These are phyloP conservation scores for Mycena belliarum DNA, from an alignment of 768 basidiomycete species.

Conservation along the genomic window DNA sequence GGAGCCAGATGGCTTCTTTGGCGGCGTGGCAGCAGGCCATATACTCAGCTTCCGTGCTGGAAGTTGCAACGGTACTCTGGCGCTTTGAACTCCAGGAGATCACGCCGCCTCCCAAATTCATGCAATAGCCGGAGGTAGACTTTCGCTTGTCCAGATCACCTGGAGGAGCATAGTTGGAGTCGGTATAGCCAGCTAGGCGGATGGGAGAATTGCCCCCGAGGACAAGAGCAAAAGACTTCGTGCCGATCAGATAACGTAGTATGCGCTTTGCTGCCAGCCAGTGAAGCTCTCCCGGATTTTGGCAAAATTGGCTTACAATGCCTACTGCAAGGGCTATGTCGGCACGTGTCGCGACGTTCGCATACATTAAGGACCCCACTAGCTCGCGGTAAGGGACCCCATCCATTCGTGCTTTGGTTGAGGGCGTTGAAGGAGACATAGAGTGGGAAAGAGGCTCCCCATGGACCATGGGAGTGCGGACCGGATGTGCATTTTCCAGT, in stretches of 20 bases:
- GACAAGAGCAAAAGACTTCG: constrained; percentile 1
- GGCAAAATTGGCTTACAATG: constrained; percentile 16
- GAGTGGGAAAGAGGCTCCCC: not conserved
- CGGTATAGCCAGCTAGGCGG: not conserved
- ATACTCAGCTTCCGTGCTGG: constrained; percentile 26
- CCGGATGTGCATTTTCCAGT: not conserved
- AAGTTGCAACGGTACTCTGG: constrained; percentile 27
- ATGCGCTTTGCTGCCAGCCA: constrained; percentile 35
- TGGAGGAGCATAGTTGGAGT: constrained; percentile 1
- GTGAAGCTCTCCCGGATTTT: constrained; percentile 25
- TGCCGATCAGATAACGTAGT: constrained; percentile 33
- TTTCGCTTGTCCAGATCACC: not conserved
- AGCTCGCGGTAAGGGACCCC: not conserved
- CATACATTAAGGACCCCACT: not conserved
- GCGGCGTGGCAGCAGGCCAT: constrained; percentile 25
- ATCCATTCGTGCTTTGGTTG: not conserved
- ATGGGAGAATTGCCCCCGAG: not conserved
- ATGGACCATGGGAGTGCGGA: not conserved
- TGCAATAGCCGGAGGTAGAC: not conserved
- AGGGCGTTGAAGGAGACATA: not conserved
- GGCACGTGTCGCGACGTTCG: constrained; percentile 12
- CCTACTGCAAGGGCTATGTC: constrained; percentile 23
- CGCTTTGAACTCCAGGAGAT: constrained; percentile 19
- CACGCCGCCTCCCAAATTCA: not conserved
- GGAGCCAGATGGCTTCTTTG: constrained; percentile 24